Base-by-base conservation (phyloP, 1,284 basidiomycete genomes). In the Cronartium quercuum region DNA sequence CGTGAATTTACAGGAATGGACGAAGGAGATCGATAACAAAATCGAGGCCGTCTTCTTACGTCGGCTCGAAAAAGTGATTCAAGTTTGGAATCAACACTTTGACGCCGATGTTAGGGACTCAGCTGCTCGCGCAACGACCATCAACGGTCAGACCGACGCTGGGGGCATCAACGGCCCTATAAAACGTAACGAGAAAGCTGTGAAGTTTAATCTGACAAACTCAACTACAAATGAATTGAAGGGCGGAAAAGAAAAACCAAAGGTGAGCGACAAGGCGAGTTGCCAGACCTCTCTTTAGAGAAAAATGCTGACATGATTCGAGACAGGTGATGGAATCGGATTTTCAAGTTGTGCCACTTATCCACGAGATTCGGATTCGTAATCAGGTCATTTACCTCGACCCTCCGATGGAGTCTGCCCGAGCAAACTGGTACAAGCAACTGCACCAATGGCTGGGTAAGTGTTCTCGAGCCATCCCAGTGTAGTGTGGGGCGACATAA, bases 361-460 rank as follows among this genome's bases (percentile, higher is more conserved):
- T 94, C 2, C 94, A 98, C 82, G 94, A 98, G 81, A 91, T 98
- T 76, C 87, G 94, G 80, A 97, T 98, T 85, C 91, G 94, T 81
- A 96, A 98, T 81, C 95, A 98, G 82, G 92, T 97, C 79, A 97
- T 99, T 82, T 97, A 96, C 85, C 86, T 98, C 15, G 94, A 98
- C 81, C 96, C 96, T 9, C 95, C 95, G 68, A 91, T 98, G 83
- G 95, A 98, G 82, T 88, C 91, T 78, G 93, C 94, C 0, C 88
- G 94, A 44, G 88, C 91, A 68, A 90, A 88, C 18, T 98, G 95
- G 95, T 88, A 96, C 77, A 87, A 86, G 68, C 91, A 95, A 81
- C 84, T 98, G 76, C 94, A 98, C 81, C 89, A 90, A 76, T 92
- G 92, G 88, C 84, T 96, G 13, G 91, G 90, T 89, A 76, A 62